Base-by-base conservation (phyloP, 192 early-diverging fungal species). In the Linnemannia elongata region DNA sequence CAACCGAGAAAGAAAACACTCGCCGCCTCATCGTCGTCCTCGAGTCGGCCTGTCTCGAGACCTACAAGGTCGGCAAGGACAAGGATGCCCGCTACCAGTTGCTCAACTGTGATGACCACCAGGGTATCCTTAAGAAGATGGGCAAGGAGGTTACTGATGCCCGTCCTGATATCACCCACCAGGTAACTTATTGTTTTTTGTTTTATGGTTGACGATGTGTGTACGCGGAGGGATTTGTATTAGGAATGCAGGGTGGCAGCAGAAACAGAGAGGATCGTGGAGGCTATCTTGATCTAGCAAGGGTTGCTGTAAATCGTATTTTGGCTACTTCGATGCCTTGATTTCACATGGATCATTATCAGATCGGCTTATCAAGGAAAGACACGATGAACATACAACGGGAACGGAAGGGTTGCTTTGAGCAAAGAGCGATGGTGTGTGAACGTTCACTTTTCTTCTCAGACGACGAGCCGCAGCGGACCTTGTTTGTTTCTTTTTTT, bases 81-180 rank as follows among this genome's bases (percentile, higher is more conserved):
- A 95, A 94, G 69, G 91, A 96, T 66, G 94, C 93, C 22, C 90
- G 91, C 73, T 98, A 98, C 85, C 96, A 97, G 84, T 91, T 99
- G 74, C 91, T 99, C 66, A 99, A 99, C 91, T 97, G 96, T 83
- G 99, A 99, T 88, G 99, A 99, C 89, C 97, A 99, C 88, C 91
- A 95, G 77, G 93, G 95, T 47, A 91, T 96, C 74, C 89, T 99
- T n/a, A 96, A 95, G 73, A 97, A 98, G 83, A 90, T 96, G 84
- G 93, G 94, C 60, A 89, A 92, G 72, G 95, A 96, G 78, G 89
- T 95, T 63, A 90, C 95, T 42, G 95, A 96, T 70, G 94, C 91
- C 88, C 92, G 98, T 47, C 98, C 98, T 13, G 98, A 99, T 87
- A 99, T 99, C 83, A 96, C 97, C 30, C 98, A 99, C 89, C 98